Percentiles rank a stretch among this genome's conserved stretches.
phyloP scores from a whole-genome alignment of 257 asterid genomes.

The Ilex aquifolium region DNA sequence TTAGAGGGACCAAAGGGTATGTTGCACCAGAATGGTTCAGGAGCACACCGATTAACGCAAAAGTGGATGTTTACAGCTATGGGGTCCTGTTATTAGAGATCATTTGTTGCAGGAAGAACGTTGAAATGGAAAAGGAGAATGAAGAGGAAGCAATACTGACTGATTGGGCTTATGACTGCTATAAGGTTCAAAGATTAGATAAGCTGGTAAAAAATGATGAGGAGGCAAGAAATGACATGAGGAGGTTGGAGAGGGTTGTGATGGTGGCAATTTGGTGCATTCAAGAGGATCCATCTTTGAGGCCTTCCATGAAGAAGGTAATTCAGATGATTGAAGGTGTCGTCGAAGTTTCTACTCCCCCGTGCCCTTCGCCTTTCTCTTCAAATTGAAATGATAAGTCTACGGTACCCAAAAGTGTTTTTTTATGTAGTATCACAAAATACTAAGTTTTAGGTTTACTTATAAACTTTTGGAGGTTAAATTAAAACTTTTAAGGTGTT shows the following conservation, averaged over 20 bases:
- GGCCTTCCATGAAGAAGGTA: background rate
- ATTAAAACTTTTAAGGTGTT: too few relatives aligned
- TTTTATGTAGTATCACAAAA: too few relatives aligned
- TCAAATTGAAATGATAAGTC: too few relatives aligned
- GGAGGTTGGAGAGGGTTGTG: background rate
- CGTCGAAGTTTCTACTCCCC: background rate
- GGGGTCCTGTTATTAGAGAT: background rate
- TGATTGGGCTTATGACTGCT: conserved; percentile 1
- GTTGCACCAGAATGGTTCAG: conserved; percentile 1
- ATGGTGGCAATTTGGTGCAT: background rate
- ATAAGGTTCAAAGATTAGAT: background rate
- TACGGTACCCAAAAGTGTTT: too few relatives aligned
- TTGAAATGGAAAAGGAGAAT: background rate
- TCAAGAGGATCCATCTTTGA: background rate
- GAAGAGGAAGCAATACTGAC: background rate
- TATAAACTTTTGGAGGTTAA: too few relatives aligned
- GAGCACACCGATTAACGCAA: background rate
- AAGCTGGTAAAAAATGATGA: background rate
- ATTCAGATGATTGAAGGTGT: background rate
- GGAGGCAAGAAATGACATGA: background rate
- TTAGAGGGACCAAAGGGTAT: too few relatives aligned
- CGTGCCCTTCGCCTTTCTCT: background rate
- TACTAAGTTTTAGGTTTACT: too few relatives aligned
- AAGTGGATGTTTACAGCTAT: background rate
- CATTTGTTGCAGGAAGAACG: background rate